Conservation (phyloP, 164 flowering plant species). For the Hamamelis virginiana region DNA sequence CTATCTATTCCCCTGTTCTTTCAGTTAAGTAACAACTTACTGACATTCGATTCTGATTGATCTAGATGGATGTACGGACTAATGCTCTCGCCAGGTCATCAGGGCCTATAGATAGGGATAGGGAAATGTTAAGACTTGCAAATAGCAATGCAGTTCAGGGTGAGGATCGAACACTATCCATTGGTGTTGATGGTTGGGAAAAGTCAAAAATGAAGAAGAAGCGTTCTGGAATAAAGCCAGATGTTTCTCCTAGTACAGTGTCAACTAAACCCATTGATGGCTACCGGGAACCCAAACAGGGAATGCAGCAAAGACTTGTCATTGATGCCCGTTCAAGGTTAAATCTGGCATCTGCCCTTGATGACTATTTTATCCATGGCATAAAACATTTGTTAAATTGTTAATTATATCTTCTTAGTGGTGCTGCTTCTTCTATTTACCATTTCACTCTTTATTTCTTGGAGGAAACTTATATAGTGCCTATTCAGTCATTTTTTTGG, state of each 20-base stretch:
- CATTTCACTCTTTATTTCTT: neutral
- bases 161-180: slow-evolving; percentile 51
- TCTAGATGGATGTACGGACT: slow-evolving; percentile 58
- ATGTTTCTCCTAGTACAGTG: slow-evolving; percentile 37
- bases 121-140: slow-evolving; percentile 49
- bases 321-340: slow-evolving; percentile 51
- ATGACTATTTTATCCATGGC: neutral
- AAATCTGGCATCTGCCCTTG: slow-evolving; percentile 10
- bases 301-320: slow-evolving; percentile 46
- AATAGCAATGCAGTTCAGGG: slow-evolving; percentile 47
- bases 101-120: slow-evolving; percentile 57
- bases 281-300: slow-evolving; percentile 52
- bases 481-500: too few relatives aligned
- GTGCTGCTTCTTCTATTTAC: neutral
- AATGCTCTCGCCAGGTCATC: slow-evolving; percentile 50
- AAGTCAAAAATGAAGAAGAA: slow-evolving; percentile 84
- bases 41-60: slow-evolving; percentile 9
- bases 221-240: slow-evolving; percentile 76
- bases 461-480: neutral
- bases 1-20: neutral
- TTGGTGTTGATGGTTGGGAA: slow-evolving; percentile 78
- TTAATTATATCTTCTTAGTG: neutral
- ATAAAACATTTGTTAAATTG: neutral
- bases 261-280: slow-evolving; percentile 46
- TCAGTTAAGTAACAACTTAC: neutral